Evolutionary conservation across 768 basidiomycete species (phyloP).

Genomic region (Trametes elegans): DNA sequence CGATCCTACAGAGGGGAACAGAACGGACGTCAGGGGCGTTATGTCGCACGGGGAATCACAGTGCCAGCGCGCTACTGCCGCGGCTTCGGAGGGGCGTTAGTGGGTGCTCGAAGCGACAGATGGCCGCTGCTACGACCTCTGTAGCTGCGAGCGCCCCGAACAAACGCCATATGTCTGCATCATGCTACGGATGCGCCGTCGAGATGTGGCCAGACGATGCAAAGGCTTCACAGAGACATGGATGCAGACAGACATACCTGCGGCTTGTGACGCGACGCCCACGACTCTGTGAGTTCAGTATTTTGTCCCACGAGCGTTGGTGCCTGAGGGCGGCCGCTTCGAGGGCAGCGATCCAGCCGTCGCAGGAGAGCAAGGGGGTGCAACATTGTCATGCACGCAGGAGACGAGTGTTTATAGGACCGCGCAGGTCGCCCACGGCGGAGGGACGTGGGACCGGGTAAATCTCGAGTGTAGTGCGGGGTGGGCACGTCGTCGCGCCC

Average conservation of each 20-base stretch:
- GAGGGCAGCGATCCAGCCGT: slow-evolving; percentile 2
- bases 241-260: slow-evolving; percentile 8
- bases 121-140: slow-evolving; percentile 12
- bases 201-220: slow-evolving; percentile 3
- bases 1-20: slow-evolving; percentile 9
- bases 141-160: slow-evolving; percentile 18
- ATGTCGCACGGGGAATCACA: slow-evolving; percentile 2
- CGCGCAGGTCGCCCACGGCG: not conserved
- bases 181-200: not conserved
- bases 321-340: slow-evolving; percentile 7
- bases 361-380: slow-evolving; percentile 2
- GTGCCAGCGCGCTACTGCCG: slow-evolving; percentile 10
- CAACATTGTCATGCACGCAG: not conserved
- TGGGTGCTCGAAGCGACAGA: slow-evolving; percentile 14
- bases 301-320: slow-evolving; percentile 1
- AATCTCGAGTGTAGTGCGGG: slow-evolving; percentile 28
- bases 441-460: slow-evolving; percentile 24
- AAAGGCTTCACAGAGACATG: no score
- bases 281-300: not conserved
- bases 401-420: slow-evolving; percentile 11
- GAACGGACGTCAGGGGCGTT: slow-evolving; percentile 7
- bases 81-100: slow-evolving; percentile 7
- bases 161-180: slow-evolving; percentile 10
- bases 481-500: slow-evolving; percentile 18
- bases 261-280: not conserved